A percentile compares a stretch with the other conserved stretches of the same genome.
These are phyloP conservation scores for Plasmodium fragile DNA, from an alignment of 169 alveolate species.

Conservation along the genomic window DNA sequence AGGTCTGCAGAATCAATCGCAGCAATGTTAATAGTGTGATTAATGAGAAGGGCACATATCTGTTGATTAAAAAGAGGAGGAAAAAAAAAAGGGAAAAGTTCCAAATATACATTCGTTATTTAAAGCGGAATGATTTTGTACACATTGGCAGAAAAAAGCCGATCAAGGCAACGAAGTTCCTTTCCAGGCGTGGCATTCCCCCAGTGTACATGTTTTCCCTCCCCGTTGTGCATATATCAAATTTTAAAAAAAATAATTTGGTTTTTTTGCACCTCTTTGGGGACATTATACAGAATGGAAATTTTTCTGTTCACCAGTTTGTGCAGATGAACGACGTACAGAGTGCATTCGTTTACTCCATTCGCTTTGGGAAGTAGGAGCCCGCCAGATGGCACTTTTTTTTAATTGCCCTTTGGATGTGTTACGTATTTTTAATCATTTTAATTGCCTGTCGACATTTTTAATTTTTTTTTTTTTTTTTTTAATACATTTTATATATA, in stretches of 20 bases:
- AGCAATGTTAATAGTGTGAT: not conserved
- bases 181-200: constrained; percentile 37
- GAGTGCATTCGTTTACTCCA: constrained; percentile 13
- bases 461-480: too few species aligned
- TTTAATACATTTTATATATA: too few species aligned
- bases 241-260: constrained; percentile 33
- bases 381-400: not conserved
- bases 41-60: not conserved
- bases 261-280: constrained; percentile 48
- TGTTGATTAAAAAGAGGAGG: constrained; percentile 47
- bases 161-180: constrained; percentile 44
- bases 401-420: not conserved
- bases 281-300: constrained; percentile 7
- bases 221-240: constrained; percentile 34
- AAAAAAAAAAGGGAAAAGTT: constrained; percentile 69
- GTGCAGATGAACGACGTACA: not conserved
- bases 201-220: constrained; percentile 32
- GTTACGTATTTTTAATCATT: too few species aligned
- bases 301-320: constrained; percentile 7
- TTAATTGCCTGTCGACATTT: too few species aligned
- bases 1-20: constrained; percentile 9
- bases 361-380: not conserved
- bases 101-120: constrained; percentile 47
- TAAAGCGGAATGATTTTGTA: constrained; percentile 37
- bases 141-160: constrained; percentile 20